Evolutionary conservation across 176 grass and related monocot genomes (phyloP), one percentile per base, ranked within the genome.

Genomic region (Triticum timopheevii): DNA sequence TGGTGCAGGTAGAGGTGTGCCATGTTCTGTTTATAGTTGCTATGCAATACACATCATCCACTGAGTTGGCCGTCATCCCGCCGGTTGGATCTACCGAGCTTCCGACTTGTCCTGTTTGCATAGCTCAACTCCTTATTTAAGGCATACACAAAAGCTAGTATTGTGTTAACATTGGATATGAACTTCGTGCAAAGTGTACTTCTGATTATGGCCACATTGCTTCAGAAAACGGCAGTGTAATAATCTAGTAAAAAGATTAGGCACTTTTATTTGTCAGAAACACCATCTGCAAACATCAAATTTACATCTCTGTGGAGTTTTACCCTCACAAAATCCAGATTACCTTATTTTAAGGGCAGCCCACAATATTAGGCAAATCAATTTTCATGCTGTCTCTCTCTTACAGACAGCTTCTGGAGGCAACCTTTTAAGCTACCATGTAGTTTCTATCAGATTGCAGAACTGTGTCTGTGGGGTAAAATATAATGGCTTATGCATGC

Each of bases 61-160:
- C 79, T 16, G 84, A 96, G 82, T 77, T 94, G 78, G 80, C 82
- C 23, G 13, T 88, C 39, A 94, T 77, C n/a, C 88, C 93, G 63
- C 92, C 94, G 6, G 35, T 73, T 87, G 97, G 92, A 70, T 96
- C 92, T 24, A 91, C 89, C 0, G 97, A 98, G 69, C 87, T 98
- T 34, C 97, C 94, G 0, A 91, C 92, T 59, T 99, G 97, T 64
- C 97, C 94, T 76, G 92, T 99, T 69, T 99, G 97, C 89, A 96
- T 96, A 33, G 97, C 94, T 96, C 24, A 91, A 80, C 54, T 73
- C 84, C 52, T 88, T 83, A 34, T 89, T 83, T 58, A 6, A 68
- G 0, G 27, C 25, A 74, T 66, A 65, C 39, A 62, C 9, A 69
- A 5, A 19, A 40, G 24, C 49, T 73, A 75, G 24, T 73, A 67